Base-by-base conservation (phyloP, 2,329 filamentous ascomycete species). In the Penicillium verrucosum region DNA sequence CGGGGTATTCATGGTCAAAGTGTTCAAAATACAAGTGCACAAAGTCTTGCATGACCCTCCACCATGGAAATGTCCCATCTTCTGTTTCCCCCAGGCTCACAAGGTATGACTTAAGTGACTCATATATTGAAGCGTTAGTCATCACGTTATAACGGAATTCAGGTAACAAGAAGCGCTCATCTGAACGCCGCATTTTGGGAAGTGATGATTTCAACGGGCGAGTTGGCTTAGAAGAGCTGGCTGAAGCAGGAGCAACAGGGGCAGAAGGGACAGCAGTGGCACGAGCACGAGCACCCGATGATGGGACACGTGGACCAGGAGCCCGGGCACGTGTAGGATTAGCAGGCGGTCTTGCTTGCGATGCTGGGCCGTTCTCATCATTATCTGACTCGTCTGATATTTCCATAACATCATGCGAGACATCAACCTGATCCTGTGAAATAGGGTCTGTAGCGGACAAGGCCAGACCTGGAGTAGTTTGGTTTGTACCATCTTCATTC, bases 21-120 rank as follows among this genome's bases (percentile, higher is more conserved):
- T 51, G 48, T 34, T 51, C 37, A 51, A n/a, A 43, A 32, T 43
- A 51, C 25, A 51, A 43, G 48, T 51, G 48, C 12, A 51, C 38
- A 30, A 51, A 51, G 48, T 51, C 38, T 7, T 51, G 37, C 27
- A 51, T 43, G 2, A 51, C 37, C 40, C 21, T 43, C 38, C 27
- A 27, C 48, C 37, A 51, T 14, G 38, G 38, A 18, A 51, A 51
- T 34, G 18, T 23, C 18, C 21, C 27, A 51, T 51, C 37, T 43
- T 51, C 48, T 27, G 48, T 34, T 25, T 51, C 25, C 34, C 38
- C 38, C 29, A 34, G 6, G 9, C 27, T 18, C 38, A 43, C 38
- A 27, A 51, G 27, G 18, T 25, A 51, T 23, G 29, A 25, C n/a
- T 18, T 42, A 18, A 51, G 27, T 51, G 48, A n/a, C 16, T 14